Evolutionary conservation across 345 rosid genomes (phyloP), one percentile per base, ranked within the genome.

Genomic region (rapeseed (Brassica napus)): DNA sequence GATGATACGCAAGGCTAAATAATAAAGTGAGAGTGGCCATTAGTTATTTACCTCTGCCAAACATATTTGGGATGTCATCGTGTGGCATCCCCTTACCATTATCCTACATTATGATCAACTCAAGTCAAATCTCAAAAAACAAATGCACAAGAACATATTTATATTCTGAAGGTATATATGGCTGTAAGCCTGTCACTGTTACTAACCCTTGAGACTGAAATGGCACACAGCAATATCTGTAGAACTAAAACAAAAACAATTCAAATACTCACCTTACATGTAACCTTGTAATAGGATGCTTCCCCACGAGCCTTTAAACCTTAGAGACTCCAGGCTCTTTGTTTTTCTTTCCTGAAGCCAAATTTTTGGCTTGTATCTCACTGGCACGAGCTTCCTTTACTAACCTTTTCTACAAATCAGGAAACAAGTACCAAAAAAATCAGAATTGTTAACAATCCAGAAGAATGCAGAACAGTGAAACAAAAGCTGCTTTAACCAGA

Each of bases 51-150:
- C 97, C 98, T 88, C 97, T 82, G 47, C 97, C 98, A 71, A 94
- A 94, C 97, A 94, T 94, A 85, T 94, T 91, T 61, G 98, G 98
- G 81, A 94, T 94, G 83, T 94, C 98, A 87, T 94, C 97, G 84
- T 94, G 95, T n/a, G 98, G 92, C 97, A 94, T 94, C 79, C 98
- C 98, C 89, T 73, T 90, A 81, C 98, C 98, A 79, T 94, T 94
- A 83, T 94, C 98, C 98, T 94, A 72, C 77, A 88, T 60, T 32
- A 52, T 21, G 68, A 30, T 69, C 66, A 80, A 47, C 68, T 60
- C 71, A 78, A 83, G 73, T 76, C 80, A 76, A 42, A 15, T 32
- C 35, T 74, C 67, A 69, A 70, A 52, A 73, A 1, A 24, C 21
- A 57, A 21, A 18, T 14, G 52, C 3, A 0, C 8, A 70, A 57